Evolutionary conservation across 148 eudicot species (phyloP).

Genomic region (Persicaria maculosa): DNA sequence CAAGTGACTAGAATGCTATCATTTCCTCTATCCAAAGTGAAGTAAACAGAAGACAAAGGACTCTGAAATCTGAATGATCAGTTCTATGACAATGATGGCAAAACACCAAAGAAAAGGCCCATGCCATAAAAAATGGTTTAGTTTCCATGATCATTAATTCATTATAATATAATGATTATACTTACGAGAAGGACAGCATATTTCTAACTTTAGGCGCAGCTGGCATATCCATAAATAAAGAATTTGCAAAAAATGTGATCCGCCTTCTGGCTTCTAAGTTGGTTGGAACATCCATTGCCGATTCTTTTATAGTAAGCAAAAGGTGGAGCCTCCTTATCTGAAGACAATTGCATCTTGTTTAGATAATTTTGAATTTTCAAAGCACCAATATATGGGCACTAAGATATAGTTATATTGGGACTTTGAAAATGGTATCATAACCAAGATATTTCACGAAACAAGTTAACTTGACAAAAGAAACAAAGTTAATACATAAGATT

Average conservation of each 20-base stretch:
- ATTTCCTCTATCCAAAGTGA: no score
- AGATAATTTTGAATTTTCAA: not conserved
- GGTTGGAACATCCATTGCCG: conserved; percentile 70
- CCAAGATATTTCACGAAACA: not conserved
- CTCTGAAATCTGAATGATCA: no score
- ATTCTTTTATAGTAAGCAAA: conserved; percentile 58
- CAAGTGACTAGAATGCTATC: no score
- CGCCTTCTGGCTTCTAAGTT: conserved; percentile 68
- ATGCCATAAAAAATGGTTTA: no score
- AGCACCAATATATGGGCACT: not conserved
- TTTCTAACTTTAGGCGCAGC: conserved; percentile 62
- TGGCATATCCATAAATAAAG: conserved; percentile 77
- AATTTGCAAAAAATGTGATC: conserved; percentile 63
- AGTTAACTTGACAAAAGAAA: not conserved
- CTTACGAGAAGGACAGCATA: conserved; percentile 73
- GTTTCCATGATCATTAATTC: no score
- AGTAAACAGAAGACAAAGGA: no score
- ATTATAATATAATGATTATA: not conserved
- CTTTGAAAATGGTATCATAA: no score
- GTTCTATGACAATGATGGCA: no score
- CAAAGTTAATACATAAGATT: not conserved
- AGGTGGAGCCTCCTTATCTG: conserved; percentile 58
- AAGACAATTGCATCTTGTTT: not conserved
- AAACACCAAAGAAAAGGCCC: no score
- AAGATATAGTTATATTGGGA: no score